phyloP scores from a whole-genome alignment of 495 filamentous ascomycete species.

The Penicillium subrubescens region DNA sequence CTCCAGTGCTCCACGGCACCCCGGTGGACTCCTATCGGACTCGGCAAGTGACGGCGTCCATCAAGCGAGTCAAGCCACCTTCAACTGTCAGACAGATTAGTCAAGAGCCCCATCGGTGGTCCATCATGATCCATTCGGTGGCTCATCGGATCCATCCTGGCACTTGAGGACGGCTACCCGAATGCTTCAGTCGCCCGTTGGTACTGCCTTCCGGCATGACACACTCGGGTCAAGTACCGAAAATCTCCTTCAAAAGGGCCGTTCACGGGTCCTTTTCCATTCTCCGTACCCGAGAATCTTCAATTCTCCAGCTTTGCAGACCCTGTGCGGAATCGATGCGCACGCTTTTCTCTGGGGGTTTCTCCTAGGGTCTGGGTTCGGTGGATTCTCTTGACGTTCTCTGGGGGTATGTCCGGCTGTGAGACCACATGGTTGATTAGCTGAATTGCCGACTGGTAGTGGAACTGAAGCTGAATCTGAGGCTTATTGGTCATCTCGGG shows the following conservation, averaged over 20 bases:
- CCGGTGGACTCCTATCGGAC: constrained; percentile 11
- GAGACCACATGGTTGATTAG: not conserved
- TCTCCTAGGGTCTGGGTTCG: not conserved
- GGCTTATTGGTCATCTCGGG: not conserved
- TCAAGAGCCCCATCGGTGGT: constrained; percentile 1
- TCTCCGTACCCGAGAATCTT: not conserved
- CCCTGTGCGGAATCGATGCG: not conserved
- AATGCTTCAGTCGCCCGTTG: not conserved
- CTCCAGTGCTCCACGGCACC: constrained; percentile 13
- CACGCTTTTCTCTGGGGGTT: not conserved
- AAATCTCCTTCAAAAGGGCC: not conserved
- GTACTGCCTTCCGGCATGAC: not conserved
- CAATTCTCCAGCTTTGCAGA: not conserved
- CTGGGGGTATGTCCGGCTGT: not conserved
- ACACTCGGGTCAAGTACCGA: constrained; percentile 26
- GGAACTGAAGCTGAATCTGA: not conserved
- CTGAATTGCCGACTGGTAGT: not conserved
- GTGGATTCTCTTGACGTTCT: not conserved
- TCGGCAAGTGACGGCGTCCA: constrained; percentile 18
- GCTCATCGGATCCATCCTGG: constrained; percentile 12
- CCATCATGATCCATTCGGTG: not conserved
- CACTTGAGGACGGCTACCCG: constrained; percentile 31
- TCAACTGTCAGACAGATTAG: constrained; percentile 6
- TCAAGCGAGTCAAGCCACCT: not conserved
- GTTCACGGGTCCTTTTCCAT: not conserved